phyloP scores from a whole-genome alignment of 169 alveolate genomes.

The Amoebophrya sp. region DNA sequence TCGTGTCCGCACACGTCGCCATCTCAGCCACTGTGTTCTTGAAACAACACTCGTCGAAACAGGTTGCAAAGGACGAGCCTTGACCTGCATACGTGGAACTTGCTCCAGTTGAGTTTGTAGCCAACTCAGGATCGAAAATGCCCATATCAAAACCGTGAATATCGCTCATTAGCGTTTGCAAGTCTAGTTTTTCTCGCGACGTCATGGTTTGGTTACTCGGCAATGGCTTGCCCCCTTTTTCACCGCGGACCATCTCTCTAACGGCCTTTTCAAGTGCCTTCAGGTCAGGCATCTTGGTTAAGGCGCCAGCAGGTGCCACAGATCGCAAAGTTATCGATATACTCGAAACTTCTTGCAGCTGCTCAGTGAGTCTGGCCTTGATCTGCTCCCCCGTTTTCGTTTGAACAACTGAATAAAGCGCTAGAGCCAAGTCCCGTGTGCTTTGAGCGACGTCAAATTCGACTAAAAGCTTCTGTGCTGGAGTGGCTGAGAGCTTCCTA shows the following conservation, averaged over 20 bases:
- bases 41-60: slow-evolving; percentile 18
- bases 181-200: not conserved
- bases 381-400: not conserved
- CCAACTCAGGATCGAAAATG: no score
- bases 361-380: not conserved
- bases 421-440: not conserved
- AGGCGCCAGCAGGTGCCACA: no score
- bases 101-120: no score
- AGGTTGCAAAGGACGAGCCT: not conserved
- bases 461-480: not conserved
- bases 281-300: no score
- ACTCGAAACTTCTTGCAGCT: no score
- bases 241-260: no score
- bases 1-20: not conserved
- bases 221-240: no score
- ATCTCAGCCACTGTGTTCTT: not conserved
- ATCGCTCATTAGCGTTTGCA: not conserved
- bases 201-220: no score
- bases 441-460: not conserved
- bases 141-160: not conserved
- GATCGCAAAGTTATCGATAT: no score
- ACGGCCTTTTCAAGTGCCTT: no score
- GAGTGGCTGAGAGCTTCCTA: no score
- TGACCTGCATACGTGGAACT: not conserved
- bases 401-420: not conserved